phyloP scores from a whole-genome alignment of 1,139 yeast genomes.

The Eremothecium gossypii region DNA sequence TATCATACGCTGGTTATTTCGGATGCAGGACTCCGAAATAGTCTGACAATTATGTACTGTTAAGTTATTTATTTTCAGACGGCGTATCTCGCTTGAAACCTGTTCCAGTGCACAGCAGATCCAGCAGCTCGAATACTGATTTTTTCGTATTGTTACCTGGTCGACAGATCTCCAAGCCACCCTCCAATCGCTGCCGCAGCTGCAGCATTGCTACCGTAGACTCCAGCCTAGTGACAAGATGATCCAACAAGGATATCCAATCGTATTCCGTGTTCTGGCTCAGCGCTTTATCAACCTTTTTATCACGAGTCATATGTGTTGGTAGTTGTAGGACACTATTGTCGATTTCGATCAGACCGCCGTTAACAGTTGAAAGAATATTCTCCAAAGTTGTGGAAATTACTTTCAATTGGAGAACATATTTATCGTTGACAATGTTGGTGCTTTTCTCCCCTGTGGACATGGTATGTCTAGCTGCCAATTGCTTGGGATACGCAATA shows the following conservation, averaged over 20 bases:
- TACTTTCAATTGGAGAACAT: slow-evolving; percentile 19
- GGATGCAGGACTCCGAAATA: too few species aligned
- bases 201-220: slow-evolving; percentile 21
- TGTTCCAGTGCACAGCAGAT: slow-evolving; percentile 8
- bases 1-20: too few species aligned
- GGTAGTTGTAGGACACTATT: slow-evolving; percentile 4
- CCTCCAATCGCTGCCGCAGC: slow-evolving; percentile 20
- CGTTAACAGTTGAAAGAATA: slow-evolving; percentile 20
- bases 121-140: slow-evolving; percentile 21
- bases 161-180: slow-evolving; percentile 17
- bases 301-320: slow-evolving; percentile 13
- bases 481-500: slow-evolving; percentile 59
- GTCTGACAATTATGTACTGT: too few species aligned
- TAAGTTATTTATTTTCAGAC: neutral
- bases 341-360: slow-evolving; percentile 16
- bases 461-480: slow-evolving; percentile 45
- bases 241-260: slow-evolving; percentile 24
- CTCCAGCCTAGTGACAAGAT: slow-evolving; percentile 27
- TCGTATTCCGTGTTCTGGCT: slow-evolving; percentile 19
- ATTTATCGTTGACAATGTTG: slow-evolving; percentile 19
- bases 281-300: slow-evolving; percentile 13
- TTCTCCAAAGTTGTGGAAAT: slow-evolving; percentile 21
- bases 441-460: slow-evolving; percentile 19
- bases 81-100: neutral
- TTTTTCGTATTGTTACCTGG: slow-evolving; percentile 9